These are phyloP conservation scores for Solanum tarapatanum DNA, from an alignment of 257 asterid species.

Conservation along the genomic window DNA sequence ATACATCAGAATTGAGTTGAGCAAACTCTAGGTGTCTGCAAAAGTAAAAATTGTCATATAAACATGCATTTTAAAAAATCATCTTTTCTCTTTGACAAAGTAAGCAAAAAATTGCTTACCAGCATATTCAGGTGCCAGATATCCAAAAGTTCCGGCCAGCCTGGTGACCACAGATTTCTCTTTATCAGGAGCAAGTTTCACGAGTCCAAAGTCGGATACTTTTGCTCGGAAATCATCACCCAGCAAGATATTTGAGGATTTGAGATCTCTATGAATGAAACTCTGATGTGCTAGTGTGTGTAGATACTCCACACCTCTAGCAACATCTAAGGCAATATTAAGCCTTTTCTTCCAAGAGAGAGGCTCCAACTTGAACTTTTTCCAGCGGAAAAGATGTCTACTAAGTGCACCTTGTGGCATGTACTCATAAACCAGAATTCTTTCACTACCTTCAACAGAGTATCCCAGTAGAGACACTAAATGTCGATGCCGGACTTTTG, in stretches of 20 bases:
- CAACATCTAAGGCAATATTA: slow-evolving; percentile 80
- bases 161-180: slow-evolving; percentile 69
- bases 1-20: background rate
- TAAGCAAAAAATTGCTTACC: slow-evolving; percentile 25
- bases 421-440: slow-evolving; percentile 75
- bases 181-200: slow-evolving; percentile 83
- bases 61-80: background rate
- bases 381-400: slow-evolving; percentile 75
- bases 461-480: slow-evolving; percentile 83
- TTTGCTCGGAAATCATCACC: slow-evolving; percentile 82
- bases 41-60: background rate
- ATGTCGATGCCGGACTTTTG: slow-evolving; percentile 85
- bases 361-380: slow-evolving; percentile 60
- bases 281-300: slow-evolving; percentile 74
- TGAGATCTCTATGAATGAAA: slow-evolving; percentile 79
- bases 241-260: slow-evolving; percentile 69
- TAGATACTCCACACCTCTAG: slow-evolving; percentile 80
- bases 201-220: slow-evolving; percentile 81
- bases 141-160: slow-evolving; percentile 89
- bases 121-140: slow-evolving; percentile 90
- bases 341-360: slow-evolving; percentile 84
- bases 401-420: slow-evolving; percentile 91
- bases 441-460: slow-evolving; percentile 59
- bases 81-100: background rate
- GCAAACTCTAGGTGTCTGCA: background rate